These are phyloP conservation scores for Aspergillus floridensis DNA, from an alignment of 2,329 filamentous ascomycete genomes.

Conservation along the genomic window DNA sequence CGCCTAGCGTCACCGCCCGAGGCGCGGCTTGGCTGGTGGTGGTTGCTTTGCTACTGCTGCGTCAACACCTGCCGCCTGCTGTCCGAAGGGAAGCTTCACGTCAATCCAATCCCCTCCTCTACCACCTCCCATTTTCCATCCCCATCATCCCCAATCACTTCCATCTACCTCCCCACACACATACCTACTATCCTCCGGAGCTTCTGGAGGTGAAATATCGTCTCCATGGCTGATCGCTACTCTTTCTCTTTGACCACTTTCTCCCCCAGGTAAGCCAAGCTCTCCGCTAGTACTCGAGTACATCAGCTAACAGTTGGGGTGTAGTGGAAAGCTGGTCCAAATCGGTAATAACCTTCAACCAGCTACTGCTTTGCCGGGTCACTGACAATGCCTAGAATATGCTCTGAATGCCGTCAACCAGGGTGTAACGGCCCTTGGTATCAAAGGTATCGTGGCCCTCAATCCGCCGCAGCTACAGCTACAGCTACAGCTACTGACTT, in stretches of 20 bases:
- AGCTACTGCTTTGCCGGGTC: background rate
- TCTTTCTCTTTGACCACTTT: constrained; percentile 99
- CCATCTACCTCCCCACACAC: constrained; percentile 1
- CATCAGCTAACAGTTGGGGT: constrained; percentile 44
- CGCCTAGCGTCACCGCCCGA: constrained; percentile 24
- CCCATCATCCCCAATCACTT: constrained; percentile 12
- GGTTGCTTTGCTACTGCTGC: constrained; percentile 18
- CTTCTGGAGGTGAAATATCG: constrained; percentile 16
- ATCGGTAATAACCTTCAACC: constrained; percentile 64
- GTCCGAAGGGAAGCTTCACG: constrained; percentile 29
- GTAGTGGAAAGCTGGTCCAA: constrained; percentile 96
- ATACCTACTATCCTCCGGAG: constrained; percentile 11
- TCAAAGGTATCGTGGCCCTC: constrained; percentile 70
- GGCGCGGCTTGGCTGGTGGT: constrained; percentile 18
- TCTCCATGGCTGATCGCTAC: constrained; percentile 91
- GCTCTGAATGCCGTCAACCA: constrained; percentile 98
- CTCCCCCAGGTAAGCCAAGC: constrained; percentile 76
- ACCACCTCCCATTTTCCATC: constrained; percentile 13
- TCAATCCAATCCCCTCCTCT: constrained; percentile 19
- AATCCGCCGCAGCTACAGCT: background rate
- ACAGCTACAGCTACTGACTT: constrained; percentile 15
- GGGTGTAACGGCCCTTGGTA: constrained; percentile 95
- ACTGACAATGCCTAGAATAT: constrained; percentile 68
- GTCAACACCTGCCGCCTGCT: constrained; percentile 36
- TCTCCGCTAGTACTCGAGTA: constrained; percentile 12